A percentile compares a stretch with the other conserved stretches of the same genome.
Conservation (phyloP, 2,329 filamentous ascomycete genomes). For the Rhynchosporium secalis region DNA sequence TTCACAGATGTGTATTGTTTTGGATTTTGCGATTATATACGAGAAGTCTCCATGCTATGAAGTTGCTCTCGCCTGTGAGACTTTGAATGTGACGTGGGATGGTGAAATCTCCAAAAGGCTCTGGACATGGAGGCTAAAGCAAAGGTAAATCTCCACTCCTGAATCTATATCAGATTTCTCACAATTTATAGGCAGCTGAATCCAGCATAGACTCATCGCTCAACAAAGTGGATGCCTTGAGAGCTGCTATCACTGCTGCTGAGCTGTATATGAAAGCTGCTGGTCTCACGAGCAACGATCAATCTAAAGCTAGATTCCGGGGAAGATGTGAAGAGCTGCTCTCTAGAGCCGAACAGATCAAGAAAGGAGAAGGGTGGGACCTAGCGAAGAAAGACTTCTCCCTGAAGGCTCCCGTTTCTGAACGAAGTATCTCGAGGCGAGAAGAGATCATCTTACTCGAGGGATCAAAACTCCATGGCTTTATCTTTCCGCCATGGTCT, state of each 20-base stretch:
- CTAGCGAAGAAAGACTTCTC: conserved; percentile 30
- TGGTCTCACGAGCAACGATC: conserved; percentile 56
- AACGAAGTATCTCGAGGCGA: conserved; percentile 61
- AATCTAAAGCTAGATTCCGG: conserved; percentile 66
- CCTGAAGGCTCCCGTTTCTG: conserved; percentile 46
- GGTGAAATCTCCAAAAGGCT: neutral
- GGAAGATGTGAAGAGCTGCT: conserved; percentile 70
- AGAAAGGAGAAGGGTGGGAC: conserved; percentile 44
- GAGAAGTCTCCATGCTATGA: neutral
- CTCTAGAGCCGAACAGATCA: conserved; percentile 73
- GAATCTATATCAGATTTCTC: conserved; percentile 17
- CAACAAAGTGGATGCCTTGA: conserved; percentile 65
- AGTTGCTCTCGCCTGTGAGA: neutral
- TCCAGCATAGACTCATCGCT: conserved; percentile 50
- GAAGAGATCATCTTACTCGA: conserved; percentile 78
- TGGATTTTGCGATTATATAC: neutral
- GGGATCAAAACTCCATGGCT: conserved; percentile 78
- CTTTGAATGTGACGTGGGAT: neutral
- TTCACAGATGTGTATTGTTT: neutral
- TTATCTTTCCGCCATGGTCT: conserved; percentile 85
- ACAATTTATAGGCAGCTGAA: conserved; percentile 52
- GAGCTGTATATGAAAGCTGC: conserved; percentile 82
- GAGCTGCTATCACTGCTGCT: conserved; percentile 72
- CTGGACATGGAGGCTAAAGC: conserved; percentile 49
- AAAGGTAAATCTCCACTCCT: conserved; percentile 39